These are phyloP conservation scores for Paramecium tetraurelia DNA, from an alignment of 73 alveolate species.

Conservation along the genomic window DNA sequence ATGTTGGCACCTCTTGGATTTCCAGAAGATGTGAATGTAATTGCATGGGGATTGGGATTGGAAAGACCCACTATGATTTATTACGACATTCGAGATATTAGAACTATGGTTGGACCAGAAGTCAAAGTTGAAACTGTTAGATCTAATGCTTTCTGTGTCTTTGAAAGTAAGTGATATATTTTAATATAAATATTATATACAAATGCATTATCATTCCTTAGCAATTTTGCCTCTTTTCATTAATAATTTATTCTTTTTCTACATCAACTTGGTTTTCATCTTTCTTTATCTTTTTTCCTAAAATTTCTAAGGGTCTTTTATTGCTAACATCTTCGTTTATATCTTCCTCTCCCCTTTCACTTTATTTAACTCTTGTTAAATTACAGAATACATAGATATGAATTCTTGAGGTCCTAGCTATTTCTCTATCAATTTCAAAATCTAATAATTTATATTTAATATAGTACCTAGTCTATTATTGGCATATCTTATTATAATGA, in stretches of 20 bases:
- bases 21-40: constrained; percentile 98
- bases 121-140: constrained; percentile 88
- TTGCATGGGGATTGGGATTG: constrained; percentile 99
- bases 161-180: constrained; percentile 65
- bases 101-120: constrained; percentile 97
- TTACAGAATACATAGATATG: neutral
- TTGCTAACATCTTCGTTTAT: neutral
- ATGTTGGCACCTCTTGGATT: constrained; percentile 99
- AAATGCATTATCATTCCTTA: neutral
- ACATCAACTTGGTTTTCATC: neutral
- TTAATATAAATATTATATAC: neutral
- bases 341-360: neutral
- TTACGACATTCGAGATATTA: constrained; percentile 91
- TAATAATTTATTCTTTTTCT: neutral
- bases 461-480: neutral
- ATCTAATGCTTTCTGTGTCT: constrained; percentile 92
- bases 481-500: neutral
- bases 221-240: neutral
- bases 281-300: neutral
- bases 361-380: neutral
- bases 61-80: constrained; percentile 99
- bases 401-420: neutral
- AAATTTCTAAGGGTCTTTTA: neutral
- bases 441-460: neutral
- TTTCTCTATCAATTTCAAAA: neutral